Conservation (phyloP, 768 basidiomycete genomes). For the Exidia glandulosa region DNA sequence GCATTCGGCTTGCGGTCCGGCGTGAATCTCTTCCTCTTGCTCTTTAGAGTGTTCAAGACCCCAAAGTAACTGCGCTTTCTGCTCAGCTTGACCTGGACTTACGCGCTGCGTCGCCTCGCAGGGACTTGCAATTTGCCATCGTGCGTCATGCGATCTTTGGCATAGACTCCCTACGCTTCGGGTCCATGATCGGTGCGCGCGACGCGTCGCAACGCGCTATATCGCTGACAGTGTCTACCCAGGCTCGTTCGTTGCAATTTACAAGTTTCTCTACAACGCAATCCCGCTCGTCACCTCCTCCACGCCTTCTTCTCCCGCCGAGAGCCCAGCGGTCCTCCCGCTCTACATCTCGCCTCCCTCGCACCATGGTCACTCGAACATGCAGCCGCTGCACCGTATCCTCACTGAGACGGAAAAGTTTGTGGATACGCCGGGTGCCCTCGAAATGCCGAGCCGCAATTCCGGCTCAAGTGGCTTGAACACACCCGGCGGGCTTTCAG, state of each 20-base stretch:
- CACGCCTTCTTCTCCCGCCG: constrained; percentile 11
- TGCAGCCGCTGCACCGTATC: neutral
- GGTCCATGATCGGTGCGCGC: constrained; percentile 68
- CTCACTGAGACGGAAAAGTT: neutral
- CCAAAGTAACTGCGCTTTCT: constrained; percentile 42
- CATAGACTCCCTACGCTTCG: constrained; percentile 70
- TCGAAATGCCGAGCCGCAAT: neutral
- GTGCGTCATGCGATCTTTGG: constrained; percentile 81
- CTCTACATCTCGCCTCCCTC: constrained; percentile 11
- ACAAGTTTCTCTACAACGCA: constrained; percentile 69
- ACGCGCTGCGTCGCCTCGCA: constrained; percentile 16
- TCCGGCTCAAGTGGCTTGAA: neutral
- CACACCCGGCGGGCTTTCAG: constrained; percentile 35
- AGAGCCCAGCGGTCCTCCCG: constrained; percentile 15
- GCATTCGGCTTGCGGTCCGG: constrained; percentile 76
- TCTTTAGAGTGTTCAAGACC: constrained; percentile 59
- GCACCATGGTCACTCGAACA: neutral
- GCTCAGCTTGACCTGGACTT: neutral
- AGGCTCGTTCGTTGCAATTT: constrained; percentile 69
- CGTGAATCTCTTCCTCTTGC: constrained; percentile 67
- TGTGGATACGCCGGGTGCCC: neutral
- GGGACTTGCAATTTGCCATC: constrained; percentile 51
- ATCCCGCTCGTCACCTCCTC: constrained; percentile 58
- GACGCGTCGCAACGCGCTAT: neutral
- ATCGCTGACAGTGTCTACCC: neutral